These are phyloP conservation scores for Prunella vulgaris DNA, from an alignment of 257 asterid genomes.

Conservation along the genomic window DNA sequence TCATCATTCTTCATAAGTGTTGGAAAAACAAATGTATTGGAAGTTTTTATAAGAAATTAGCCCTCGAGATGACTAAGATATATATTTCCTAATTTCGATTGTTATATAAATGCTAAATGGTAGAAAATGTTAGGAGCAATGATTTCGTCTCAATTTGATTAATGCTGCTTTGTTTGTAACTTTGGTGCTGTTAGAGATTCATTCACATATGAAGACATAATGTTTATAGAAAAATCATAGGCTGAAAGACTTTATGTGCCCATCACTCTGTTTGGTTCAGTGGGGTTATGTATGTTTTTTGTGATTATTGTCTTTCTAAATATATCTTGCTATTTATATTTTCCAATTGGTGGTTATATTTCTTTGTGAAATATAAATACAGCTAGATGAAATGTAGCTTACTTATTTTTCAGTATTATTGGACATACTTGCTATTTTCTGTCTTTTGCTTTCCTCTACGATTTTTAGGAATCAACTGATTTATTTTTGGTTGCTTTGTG, in stretches of 20 bases:
- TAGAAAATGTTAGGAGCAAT: not conserved
- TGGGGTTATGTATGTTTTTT: not conserved
- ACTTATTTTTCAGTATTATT: not conserved
- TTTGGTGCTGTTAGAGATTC: not conserved
- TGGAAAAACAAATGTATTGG: not conserved
- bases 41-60: not conserved
- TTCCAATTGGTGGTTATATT: not conserved
- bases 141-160: not conserved
- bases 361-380: not conserved
- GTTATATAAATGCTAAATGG: no score
- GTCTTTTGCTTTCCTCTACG: not conserved
- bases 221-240: not conserved
- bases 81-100: not conserved
- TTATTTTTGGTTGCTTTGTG: not conserved
- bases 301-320: not conserved
- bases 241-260: not conserved
- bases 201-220: not conserved
- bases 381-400: not conserved
- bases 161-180: not conserved
- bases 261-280: not conserved
- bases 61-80: not conserved
- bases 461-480: not conserved
- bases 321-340: not conserved
- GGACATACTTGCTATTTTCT: not conserved
- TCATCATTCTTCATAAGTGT: not conserved